Evolutionary conservation across 371 early-diverging fungal species (phyloP), one percentile per base, ranked within the genome.

Genomic region (Mortierella sp.): DNA sequence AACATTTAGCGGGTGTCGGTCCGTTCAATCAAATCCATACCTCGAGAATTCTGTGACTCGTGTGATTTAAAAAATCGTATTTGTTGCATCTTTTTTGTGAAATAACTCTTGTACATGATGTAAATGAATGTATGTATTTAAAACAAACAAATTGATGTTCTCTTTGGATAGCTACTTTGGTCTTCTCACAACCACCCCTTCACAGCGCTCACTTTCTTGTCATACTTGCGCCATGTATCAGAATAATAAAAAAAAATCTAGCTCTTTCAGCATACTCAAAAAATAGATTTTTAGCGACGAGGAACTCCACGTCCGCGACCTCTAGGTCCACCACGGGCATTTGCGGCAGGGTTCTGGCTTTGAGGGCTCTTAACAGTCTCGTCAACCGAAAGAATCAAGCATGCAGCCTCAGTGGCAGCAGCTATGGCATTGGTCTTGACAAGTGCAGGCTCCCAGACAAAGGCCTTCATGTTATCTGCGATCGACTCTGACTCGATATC

Each of bases 361-460:
- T 86, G 86, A 56, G 87, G 87, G 68, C 90, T 90, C 87, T 91
- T 96, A 56, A 99, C 92, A 35, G 98, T 99, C 85, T 99, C 98
- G 83, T 99, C 99, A 26, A 99, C 97, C 56, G 94, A 94, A 61
- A 99, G 87, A 59, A 99, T 93, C 83, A 98, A 83, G 76, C 97
- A 97, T 2, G 98, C 99, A 40, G 99, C 99, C 84, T 98, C 98
- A 37, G 97, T 90, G 49, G 99, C 98, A 54, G 98, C 95, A 59
- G 96, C 89, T 72, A 99, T 91, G 76, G 97, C 95, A 85, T 99
- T 99, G 70, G 91, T 95, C 92, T 99, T 99, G 75, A 99, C 98
- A 60, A 98, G 89, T 51, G 99, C 94, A 19, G 99, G 99, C 89
- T 99, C 99, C 98, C 99, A 98, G 13, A 99, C 99, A 84, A 97